Evolutionary conservation across 192 early-diverging fungal species (phyloP).

Genomic region (Glomus cerebriforme): DNA sequence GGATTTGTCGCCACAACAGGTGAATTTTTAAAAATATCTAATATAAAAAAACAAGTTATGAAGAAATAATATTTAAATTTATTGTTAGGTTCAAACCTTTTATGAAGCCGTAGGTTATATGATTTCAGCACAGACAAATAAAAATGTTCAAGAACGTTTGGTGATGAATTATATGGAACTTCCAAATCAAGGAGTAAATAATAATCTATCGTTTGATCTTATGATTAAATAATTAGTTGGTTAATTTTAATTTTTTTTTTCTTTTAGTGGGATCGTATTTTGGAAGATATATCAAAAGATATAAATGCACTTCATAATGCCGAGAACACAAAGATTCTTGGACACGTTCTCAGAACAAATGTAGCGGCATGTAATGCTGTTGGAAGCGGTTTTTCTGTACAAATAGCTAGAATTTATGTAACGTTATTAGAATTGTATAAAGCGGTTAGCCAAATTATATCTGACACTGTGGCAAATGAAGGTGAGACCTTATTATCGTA

Average conservation of each 20-base stretch:
- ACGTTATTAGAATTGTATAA: conserved; percentile 93
- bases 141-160: conserved; percentile 75
- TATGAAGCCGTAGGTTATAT: conserved; percentile 98
- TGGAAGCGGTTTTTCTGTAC: conserved; percentile 84
- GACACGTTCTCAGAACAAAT: conserved; percentile 95
- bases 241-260: background rate
- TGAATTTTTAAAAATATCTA: conserved; percentile 27
- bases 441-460: conserved; percentile 83
- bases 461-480: conserved; percentile 69
- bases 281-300: conserved; percentile 69
- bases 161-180: conserved; percentile 87
- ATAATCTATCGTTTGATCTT: background rate
- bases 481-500: conserved; percentile 44
- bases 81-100: conserved; percentile 86
- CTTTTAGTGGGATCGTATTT: conserved; percentile 77
- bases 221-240: background rate
- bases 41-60: background rate
- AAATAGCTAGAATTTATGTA: conserved; percentile 87
- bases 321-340: conserved; percentile 85
- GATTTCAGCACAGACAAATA: conserved; percentile 90
- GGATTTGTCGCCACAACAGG: conserved; percentile 88
- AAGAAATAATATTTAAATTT: background rate
- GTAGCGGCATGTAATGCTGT: conserved; percentile 87
- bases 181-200: conserved; percentile 73
- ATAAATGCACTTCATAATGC: conserved; percentile 71